Evolutionary conservation across 1,284 basidiomycete genomes (phyloP).

Genomic region (Trichosporon coremiiforme): DNA sequence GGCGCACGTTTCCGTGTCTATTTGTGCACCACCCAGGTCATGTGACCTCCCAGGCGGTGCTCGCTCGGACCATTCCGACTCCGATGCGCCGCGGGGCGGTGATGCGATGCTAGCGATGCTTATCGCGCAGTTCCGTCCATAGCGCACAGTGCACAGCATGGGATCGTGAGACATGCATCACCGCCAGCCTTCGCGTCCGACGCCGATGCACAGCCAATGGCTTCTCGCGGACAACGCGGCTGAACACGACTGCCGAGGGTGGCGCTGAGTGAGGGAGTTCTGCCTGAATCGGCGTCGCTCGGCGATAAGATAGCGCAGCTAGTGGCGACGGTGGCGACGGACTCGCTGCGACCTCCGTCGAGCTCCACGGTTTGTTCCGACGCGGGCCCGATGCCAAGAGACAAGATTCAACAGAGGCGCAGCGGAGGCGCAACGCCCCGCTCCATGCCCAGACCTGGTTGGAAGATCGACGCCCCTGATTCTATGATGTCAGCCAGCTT

Average conservation of each 20-base stretch:
- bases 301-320: slow-evolving; percentile 2
- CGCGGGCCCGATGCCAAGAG: not conserved
- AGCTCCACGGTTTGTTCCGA: not conserved
- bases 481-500: slow-evolving; percentile 4
- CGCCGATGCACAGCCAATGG: not conserved
- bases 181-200: not conserved
- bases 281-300: not conserved
- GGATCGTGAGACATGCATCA: not conserved
- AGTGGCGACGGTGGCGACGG: slow-evolving; percentile 3
- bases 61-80: not conserved
- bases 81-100: not conserved
- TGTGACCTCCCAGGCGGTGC: not conserved
- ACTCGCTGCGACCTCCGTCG: not conserved
- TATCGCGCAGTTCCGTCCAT: not conserved
- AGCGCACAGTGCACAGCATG: not conserved
- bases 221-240: not conserved
- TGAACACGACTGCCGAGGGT: not conserved
- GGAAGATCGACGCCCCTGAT: slow-evolving; percentile 12
- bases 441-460: not conserved
- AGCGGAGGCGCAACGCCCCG: not conserved
- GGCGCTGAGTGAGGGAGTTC: not conserved
- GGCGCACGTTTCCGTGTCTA: not conserved
- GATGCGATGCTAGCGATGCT: not conserved
- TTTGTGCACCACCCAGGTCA: not conserved
- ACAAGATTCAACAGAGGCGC: not conserved